Conservation (phyloP, 2,329 filamentous ascomycete species). For the Leptographium galeiforme region DNA sequence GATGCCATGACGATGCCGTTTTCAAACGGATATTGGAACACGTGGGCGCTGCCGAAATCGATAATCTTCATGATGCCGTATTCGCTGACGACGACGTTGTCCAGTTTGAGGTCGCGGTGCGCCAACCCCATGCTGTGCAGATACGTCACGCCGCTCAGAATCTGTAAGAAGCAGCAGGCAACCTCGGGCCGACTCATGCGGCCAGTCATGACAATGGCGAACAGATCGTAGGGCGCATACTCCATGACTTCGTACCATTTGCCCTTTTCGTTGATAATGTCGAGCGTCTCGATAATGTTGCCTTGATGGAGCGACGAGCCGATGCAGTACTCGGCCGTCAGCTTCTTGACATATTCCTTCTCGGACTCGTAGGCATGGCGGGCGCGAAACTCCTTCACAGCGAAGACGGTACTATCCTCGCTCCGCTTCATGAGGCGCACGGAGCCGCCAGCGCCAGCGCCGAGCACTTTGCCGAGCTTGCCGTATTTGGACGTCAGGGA, state of each 20-base stretch:
- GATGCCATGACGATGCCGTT: constrained; percentile 68
- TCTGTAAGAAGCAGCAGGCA: constrained; percentile 83
- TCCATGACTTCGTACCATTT: constrained; percentile 99
- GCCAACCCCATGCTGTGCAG: constrained; percentile 90
- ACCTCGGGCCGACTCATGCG: constrained; percentile 91
- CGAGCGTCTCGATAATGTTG: constrained; percentile 95
- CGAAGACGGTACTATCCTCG: constrained; percentile 86
- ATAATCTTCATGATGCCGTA: constrained; percentile 99
- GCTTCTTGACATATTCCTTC: constrained; percentile 93
- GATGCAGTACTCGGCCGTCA: constrained; percentile 96
- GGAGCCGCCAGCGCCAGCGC: constrained; percentile 86
- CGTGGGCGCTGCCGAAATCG: constrained; percentile 93
- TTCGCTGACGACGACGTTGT: constrained; percentile 96
- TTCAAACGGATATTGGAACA: constrained; percentile 96
- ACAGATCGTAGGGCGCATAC: constrained; percentile 89
- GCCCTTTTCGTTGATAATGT: constrained; percentile 86
- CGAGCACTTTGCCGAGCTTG: constrained; percentile 86
- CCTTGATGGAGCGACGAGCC: constrained; percentile 93
- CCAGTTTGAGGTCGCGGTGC: constrained; percentile 88
- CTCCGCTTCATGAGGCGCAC: constrained; percentile 88
- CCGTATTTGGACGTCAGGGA: constrained; percentile 84
- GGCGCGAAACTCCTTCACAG: constrained; percentile 91
- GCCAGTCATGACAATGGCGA: constrained; percentile 97
- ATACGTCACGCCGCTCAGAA: constrained; percentile 87
- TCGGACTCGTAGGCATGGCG: constrained; percentile 88